Evolutionary conservation across 2,329 filamentous ascomycete genomes (phyloP), one percentile per base, ranked within the genome.

Genomic region (Alternaria metachromatica): DNA sequence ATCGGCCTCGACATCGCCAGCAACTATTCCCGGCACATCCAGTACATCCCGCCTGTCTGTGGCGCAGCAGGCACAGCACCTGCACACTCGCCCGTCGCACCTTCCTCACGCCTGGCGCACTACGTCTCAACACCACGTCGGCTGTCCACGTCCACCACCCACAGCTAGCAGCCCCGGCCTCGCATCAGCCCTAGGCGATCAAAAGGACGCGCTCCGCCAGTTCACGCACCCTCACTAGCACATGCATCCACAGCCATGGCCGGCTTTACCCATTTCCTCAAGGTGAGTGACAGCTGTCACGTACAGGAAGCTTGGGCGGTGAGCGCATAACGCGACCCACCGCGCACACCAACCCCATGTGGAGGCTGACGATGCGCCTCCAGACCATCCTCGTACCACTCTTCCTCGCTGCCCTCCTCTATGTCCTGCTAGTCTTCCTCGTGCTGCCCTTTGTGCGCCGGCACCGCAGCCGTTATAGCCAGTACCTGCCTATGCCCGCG

Each of bases 321-420:
- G 51, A 43, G 41, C 37, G 13, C 25, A 15, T n/a, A 13, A 53
- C 18, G 49, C 49, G 49, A 53, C 49, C 49, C 49, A 21, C 9
- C 21, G 49, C 15, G 28, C 20, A 53, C 49, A 41, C 49, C 49
- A 53, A 41, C 30, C 49, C 49, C 49, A 41, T 53, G 30, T 53
- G 28, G 28, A 53, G 28, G 49, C 49, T 53, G 49, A 53, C 49
- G 49, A 53, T 53, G 30, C 49, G 28, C 25, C 30, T 45, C 43
- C 68, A 84, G 83, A 80, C 78, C 53, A 74, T 84, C 66, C 72
- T 83, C 72, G 60, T 82, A n/a, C 83, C 83, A n/a, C 80, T 82
- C 67, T 69, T 83, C 68, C 76, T 82, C 66, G 80, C 83, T 61
- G 72, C 71, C 37, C 60, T 77, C 60, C 79, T 84, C 74, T 84